These are phyloP conservation scores for Malus domestica DNA, from an alignment of 306 rosid genomes.

Conservation along the genomic window ASM211411v1 NC_041799.1:36904501-36905000, in stretches of 20 bases:
- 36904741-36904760: not conserved
- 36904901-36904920: conserved; percentile 68
- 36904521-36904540: not conserved
- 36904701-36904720: not conserved
- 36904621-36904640: not conserved
- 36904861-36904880: conserved; percentile 61
- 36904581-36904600: not conserved
- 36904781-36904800: conserved; percentile 20
- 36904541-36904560: not conserved
- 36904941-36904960: conserved; percentile 99
- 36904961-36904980: conserved; percentile 47
- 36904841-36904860: conserved; percentile 51
- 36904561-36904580: not conserved
- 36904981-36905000: not conserved
- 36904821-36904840: conserved; percentile 59
- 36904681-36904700: not conserved
- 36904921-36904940: conserved; percentile 88
- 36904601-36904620: not conserved
- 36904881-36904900: conserved; percentile 70
- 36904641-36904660: not conserved
- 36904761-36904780: not conserved
- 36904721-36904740: conserved; percentile 1
- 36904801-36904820: conserved; percentile 69
- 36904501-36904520: not conserved
- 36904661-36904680: conserved; percentile 7